Percentiles rank a stretch among this genome's conserved stretches.
These are phyloP conservation scores for Alternaria arborescens DNA, from an alignment of 2,329 filamentous ascomycete species.

Conservation along the genomic window DNA sequence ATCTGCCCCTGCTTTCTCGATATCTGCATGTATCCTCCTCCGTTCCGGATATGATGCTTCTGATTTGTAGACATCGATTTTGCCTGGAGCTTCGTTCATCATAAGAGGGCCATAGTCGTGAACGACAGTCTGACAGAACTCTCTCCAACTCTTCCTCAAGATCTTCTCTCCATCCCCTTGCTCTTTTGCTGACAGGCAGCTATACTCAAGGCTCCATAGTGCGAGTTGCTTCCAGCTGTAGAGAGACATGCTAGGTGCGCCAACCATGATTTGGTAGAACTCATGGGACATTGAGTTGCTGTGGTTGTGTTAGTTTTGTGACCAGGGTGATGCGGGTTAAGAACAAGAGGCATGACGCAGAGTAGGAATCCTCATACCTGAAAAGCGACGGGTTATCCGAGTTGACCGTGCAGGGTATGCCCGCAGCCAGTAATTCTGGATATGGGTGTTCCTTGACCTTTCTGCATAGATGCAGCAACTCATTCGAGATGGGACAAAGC, in stretches of 20 bases:
- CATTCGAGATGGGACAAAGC: conserved; percentile 79
- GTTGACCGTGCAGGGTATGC: conserved; percentile 76
- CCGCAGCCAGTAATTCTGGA: conserved; percentile 74
- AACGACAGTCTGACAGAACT: conserved; percentile 58
- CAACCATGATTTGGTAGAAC: conserved; percentile 79
- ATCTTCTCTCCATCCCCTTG: conserved; percentile 50
- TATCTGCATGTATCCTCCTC: background rate
- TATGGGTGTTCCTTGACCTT: conserved; percentile 71
- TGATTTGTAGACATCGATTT: conserved; percentile 4
- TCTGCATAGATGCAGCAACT: conserved; percentile 74
- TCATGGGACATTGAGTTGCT: conserved; percentile 78
- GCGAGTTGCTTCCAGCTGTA: conserved; percentile 74
- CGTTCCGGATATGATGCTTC: conserved; percentile 7
- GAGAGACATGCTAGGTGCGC: conserved; percentile 71
- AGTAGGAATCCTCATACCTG: conserved; percentile 54
- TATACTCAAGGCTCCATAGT: conserved; percentile 57
- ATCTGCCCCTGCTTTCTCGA: background rate
- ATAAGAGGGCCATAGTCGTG: background rate
- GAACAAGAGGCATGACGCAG: no score
- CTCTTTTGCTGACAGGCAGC: conserved; percentile 52
- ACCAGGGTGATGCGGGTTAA: no score
- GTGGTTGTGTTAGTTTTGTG: conserved; percentile 4
- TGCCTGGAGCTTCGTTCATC: background rate
- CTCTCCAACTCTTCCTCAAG: conserved; percentile 66
- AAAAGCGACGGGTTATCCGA: conserved; percentile 80